Conservation (phyloP, 2,329 filamentous ascomycete species). For the Neoarthrinium moseri region DNA sequence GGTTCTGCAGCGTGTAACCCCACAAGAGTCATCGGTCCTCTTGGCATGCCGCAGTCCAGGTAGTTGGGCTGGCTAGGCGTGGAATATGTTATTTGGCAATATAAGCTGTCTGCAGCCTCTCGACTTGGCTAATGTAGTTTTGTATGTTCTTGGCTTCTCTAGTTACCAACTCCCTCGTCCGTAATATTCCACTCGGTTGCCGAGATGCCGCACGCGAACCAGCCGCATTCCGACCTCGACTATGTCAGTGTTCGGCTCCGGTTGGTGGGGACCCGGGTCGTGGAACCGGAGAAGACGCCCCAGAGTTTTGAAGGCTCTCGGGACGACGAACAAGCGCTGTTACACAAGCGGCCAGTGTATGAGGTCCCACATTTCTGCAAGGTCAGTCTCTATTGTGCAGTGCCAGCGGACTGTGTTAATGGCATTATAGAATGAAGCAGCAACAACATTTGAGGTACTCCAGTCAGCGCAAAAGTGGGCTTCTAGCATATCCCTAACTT, state of each 20-base stretch:
- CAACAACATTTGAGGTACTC: conserved; percentile 8
- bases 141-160: too few species aligned
- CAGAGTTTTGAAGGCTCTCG: not conserved
- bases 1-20: too few species aligned
- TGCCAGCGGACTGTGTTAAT: not conserved
- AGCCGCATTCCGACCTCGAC: conserved; percentile 16
- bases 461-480: too few species aligned
- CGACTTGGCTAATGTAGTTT: too few species aligned
- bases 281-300: conserved; percentile 11
- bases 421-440: conserved; percentile 1
- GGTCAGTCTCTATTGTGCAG: conserved; percentile 9
- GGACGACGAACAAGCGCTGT: conserved; percentile 3
- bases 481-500: too few species aligned
- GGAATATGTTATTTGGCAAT: too few species aligned
- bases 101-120: not conserved
- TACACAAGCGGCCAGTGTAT: conserved; percentile 4
- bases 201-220: conserved; percentile 1
- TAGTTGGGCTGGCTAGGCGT: too few species aligned
- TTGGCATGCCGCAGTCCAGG: too few species aligned
- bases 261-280: conserved; percentile 19
- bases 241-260: conserved; percentile 20
- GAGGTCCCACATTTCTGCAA: conserved; percentile 18
- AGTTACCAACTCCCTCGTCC: not conserved
- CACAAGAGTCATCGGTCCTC: too few species aligned
- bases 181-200: not conserved